Conservation (phyloP, 75 land plant species). For the Picea sitchensis region DNA sequence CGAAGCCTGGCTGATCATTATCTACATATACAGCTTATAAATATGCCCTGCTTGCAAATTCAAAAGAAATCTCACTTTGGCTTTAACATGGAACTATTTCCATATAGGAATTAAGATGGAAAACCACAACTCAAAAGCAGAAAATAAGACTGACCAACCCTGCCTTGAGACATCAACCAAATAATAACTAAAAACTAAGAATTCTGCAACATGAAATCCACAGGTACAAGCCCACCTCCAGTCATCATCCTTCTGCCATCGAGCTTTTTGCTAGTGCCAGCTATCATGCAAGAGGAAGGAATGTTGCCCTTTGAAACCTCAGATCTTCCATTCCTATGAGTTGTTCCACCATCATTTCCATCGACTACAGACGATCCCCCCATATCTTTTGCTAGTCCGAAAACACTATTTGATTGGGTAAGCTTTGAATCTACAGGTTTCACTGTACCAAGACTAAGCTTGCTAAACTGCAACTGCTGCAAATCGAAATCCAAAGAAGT, state of each 20-base stretch:
- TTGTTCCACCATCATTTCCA: slow-evolving; percentile 6
- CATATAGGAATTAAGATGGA: background rate
- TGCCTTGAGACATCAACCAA: background rate
- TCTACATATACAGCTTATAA: background rate
- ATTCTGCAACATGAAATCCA: background rate
- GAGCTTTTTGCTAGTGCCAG: slow-evolving; percentile 3
- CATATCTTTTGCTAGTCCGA: background rate
- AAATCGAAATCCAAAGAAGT: slow-evolving; percentile 2
- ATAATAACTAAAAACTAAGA: background rate
- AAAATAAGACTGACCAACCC: background rate
- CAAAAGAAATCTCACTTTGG: background rate
- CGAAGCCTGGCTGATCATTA: background rate
- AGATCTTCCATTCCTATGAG: slow-evolving; percentile 10
- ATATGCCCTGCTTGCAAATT: background rate
- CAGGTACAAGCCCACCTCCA: slow-evolving; percentile 4
- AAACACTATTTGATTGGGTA: background rate
- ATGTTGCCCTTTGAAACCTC: slow-evolving; percentile 7
- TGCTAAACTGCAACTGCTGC: slow-evolving; percentile 11
- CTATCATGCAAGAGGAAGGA: slow-evolving; percentile 5
- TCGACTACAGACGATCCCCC: background rate
- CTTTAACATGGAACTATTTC: background rate
- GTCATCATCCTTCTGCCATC: slow-evolving; percentile 9
- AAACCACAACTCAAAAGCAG: background rate
- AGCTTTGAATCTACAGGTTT: background rate
- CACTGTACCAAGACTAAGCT: slow-evolving; percentile 7